Evolutionary conservation across 352 stramenopile genomes (phyloP).

Genomic region (Phytophthora syringae): DNA sequence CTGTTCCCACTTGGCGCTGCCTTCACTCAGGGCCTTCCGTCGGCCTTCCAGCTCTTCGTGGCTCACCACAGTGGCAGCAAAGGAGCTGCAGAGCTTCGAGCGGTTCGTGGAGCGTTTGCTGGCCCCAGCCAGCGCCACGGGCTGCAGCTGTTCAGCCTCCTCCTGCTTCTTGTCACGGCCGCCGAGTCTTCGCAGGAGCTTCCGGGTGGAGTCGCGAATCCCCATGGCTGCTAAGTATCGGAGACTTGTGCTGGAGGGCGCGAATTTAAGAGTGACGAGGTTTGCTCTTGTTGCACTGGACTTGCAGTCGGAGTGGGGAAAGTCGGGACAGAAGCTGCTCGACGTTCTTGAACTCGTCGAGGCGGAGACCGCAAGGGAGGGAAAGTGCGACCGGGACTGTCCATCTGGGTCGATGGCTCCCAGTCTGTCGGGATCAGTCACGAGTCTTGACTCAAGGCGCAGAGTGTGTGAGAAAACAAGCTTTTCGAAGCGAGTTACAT

Average conservation of each 20-base stretch:
- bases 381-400: slow-evolving; percentile 33
- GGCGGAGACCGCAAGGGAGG: slow-evolving; percentile 21
- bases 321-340: slow-evolving; percentile 14
- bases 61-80: slow-evolving; percentile 55
- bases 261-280: slow-evolving; percentile 10
- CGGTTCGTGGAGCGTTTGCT: slow-evolving; percentile 55
- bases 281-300: slow-evolving; percentile 15
- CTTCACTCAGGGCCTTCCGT: slow-evolving; percentile 64
- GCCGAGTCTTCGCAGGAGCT: slow-evolving; percentile 57
- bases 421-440: slow-evolving; percentile 28
- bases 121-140: slow-evolving; percentile 71
- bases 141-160: slow-evolving; percentile 61
- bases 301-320: slow-evolving; percentile 16
- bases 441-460: no score
- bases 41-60: slow-evolving; percentile 45
- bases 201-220: slow-evolving; percentile 48
- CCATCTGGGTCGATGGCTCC: slow-evolving; percentile 24
- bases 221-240: slow-evolving; percentile 38
- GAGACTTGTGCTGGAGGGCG: slow-evolving; percentile 8
- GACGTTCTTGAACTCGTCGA: slow-evolving; percentile 1
- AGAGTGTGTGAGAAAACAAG: no score
- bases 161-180: slow-evolving; percentile 58
- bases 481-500: slow-evolving; percentile 28
- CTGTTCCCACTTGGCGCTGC: slow-evolving; percentile 44
- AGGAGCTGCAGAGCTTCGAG: slow-evolving; percentile 71